Evolutionary conservation across 2,329 filamentous ascomycete species (phyloP), one percentile per base, ranked within the genome.

Genomic region (Bipolaris cookei): DNA sequence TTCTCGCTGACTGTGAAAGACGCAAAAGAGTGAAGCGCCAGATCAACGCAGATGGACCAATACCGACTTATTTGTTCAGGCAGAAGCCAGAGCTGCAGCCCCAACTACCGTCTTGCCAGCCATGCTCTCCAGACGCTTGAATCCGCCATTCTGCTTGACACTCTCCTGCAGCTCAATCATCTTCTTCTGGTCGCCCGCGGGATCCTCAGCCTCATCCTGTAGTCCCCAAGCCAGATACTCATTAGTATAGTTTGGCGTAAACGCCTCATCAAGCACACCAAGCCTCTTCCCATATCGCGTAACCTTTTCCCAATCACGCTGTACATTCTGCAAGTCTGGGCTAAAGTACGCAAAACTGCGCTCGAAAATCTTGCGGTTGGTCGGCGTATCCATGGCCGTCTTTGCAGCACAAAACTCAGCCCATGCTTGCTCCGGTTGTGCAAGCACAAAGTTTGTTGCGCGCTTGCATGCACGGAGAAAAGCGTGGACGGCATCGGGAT

Each of bases 341-440:
- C 86, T 90, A 75, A 92, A 90, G 81, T 91, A 92, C 18, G 89
- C 89, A 68, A 86, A 92, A 66, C 86, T 90, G 58, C 89, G 86
- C 82, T 92, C 89, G 68, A 90, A 92, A 76, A 92, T 91, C 82
- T 91, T 91, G 67, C 85, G 84, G 80, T 92, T 91, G 54, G 91
- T 84, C 1, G 79, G 70, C 0, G 86, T 86, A 41, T 81, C 85
- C 87, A 92, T 89, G 64, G 82, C 82, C 2, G 89, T 87, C 78
- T 92, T 92, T 79, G 89, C 84, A 68, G 87, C 87, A 63, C 89
- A 81, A 71, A 90, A 91, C 69, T 89, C 87, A 11, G 80, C 80
- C 81, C 88, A 92, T 0, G 89, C 88, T 46, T 79, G 70, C 43
- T 83, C 82, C 0, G 90, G 89, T 54, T 85, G 74, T 1, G 84